These are phyloP conservation scores for Nicotiana undulata DNA, from an alignment of 257 asterid species.

Conservation along the genomic window DNA sequence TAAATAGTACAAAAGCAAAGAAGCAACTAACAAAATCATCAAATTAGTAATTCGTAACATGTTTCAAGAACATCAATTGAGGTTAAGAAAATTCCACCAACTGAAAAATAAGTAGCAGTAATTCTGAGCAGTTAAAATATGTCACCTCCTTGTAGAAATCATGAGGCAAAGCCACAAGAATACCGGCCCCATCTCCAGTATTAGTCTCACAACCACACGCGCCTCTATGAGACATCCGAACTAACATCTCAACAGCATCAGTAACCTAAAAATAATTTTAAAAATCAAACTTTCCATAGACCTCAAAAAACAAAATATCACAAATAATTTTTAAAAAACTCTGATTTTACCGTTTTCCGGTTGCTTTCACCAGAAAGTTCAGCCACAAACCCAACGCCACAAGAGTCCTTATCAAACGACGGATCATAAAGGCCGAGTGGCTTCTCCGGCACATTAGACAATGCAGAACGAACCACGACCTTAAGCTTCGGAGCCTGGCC, in stretches of 20 bases:
- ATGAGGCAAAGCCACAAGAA: slow-evolving; percentile 93
- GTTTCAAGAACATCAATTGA: not conserved
- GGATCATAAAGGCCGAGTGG: slow-evolving; percentile 96
- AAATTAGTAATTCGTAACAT: not conserved
- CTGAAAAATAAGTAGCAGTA: not conserved
- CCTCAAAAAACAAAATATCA: not conserved
- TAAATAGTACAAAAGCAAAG: not conserved
- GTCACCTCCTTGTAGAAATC: slow-evolving; percentile 75
- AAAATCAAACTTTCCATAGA: not conserved
- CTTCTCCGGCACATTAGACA: slow-evolving; percentile 93
- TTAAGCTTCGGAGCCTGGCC: slow-evolving; percentile 47
- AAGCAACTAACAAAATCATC: not conserved
- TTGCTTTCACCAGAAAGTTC: slow-evolving; percentile 92
- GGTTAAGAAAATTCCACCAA: not conserved
- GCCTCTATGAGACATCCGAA: slow-evolving; percentile 94
- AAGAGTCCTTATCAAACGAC: slow-evolving; percentile 87
- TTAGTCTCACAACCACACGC: slow-evolving; percentile 98
- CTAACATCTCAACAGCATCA: slow-evolving; percentile 94
- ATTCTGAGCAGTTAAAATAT: not conserved
- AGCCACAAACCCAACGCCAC: slow-evolving; percentile 98
- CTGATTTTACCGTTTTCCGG: slow-evolving; percentile 72
- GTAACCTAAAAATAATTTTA: slow-evolving; percentile 44
- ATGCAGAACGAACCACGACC: slow-evolving; percentile 48
- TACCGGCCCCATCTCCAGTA: slow-evolving; percentile 99
- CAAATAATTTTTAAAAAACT: not conserved